Base-by-base conservation (phyloP, 495 filamentous ascomycete genomes). In the Bombardia bombarda region DNA sequence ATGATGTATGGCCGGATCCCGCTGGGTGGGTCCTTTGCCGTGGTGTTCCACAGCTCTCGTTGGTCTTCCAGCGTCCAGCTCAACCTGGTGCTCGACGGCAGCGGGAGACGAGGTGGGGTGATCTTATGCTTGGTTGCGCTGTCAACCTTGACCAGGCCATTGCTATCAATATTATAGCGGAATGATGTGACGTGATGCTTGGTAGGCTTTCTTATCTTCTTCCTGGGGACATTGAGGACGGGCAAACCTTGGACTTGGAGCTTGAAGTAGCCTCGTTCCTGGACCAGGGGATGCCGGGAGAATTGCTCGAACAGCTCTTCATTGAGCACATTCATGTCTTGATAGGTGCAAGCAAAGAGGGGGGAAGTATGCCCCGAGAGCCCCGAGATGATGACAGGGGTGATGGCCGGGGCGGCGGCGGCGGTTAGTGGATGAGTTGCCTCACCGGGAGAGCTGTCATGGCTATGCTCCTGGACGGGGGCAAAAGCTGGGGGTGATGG, bases 211-310 rank as follows among this genome's bases (percentile, higher is more conserved):
- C n/a, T n/a, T n/a, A n/a, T n/a, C 13, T 30, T 41, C 18, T 59
- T 44, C 28, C 49, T 47, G 6, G 43, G 40, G 6, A 59, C 51
- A 13, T 33, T 22, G 38, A 61, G 43, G 17, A 43, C 41, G 0
- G 58, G 58, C 3, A 61, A 44, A 19, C 46, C 45, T 10, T 40
- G 37, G 26, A 61, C 56, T 19, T 61, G 53, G 22, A 61, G 40
- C 32, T 61, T 61, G 50, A 61, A 59, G 23, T 61, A 61, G 24
- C 58, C 58, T 14, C 47, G 20, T n/a, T 57, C 49, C 4, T 24
- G 45, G 8, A 59, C 56, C 4, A 36, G 32, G 5, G 56, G 56
- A 38, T 61, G 56, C 31, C 46, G 43, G 8, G 58, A 61, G 46
- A 38, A 59, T 13, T 43, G 32, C 34, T 61, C 58, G 21, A 57